Base-by-base conservation (phyloP, 192 early-diverging fungal genomes). In the Pilobolus umbonatus region DNA sequence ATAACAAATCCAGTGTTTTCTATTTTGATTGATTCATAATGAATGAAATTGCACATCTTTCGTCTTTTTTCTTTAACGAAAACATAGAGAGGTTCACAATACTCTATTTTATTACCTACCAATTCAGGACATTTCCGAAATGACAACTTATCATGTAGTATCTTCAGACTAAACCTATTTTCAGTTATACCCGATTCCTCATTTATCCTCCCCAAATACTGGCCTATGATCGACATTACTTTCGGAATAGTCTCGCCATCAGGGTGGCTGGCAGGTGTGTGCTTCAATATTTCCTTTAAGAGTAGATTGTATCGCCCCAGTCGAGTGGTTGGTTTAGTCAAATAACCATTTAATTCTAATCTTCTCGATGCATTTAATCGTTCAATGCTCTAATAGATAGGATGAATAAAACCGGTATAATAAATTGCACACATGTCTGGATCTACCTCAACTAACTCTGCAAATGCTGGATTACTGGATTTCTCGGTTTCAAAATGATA, bases 281-380 rank as follows among this genome's bases (percentile, higher is more conserved):
- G 76, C 61, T 96, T 90, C 9, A 94, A 73, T 45, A 93, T 83
- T 4, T 85, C 89, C 36, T 81, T 76, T 21, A 98, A 73, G 28
- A 98, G 69, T 28, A 98, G 73, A 21, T 85, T 86, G 57, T 95
- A 98, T 50, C 91, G 78, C 11, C 88, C 93, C 52, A 96, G 61
- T n/a, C 92, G 83, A 12, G 92, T 89, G 0, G 89, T 89, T 11
- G 95, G 95, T 14, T 91, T 82, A 1, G 84, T 87, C 51, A 96
- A 64, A 71, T 95, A 96, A 53, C 88, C 88, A 74, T 93, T 87
- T 22, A 94, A 67, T 45, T 88, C 84, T 32, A 96, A 71, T 57
- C 89, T 92, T 29, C 91, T 78, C 57, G 84, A 86, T 68, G 89
- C 85, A 14, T 92, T 88, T 11, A 69, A 64, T 15, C 87, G 80